phyloP scores from a whole-genome alignment of 306 rosid genomes.

The Erythrophleum fordii region DNA sequence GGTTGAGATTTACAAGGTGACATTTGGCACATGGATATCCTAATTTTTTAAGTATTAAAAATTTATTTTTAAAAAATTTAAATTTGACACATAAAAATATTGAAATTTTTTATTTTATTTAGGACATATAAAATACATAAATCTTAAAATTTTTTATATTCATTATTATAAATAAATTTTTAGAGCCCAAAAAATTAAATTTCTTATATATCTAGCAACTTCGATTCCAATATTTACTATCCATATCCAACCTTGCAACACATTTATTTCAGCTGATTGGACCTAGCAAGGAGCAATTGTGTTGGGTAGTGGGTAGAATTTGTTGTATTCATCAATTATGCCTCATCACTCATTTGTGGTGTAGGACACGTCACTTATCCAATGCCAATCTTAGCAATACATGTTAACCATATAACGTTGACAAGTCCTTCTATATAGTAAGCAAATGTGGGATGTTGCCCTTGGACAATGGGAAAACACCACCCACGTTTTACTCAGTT shows the following conservation, averaged over 20 bases:
- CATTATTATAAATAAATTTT: too few relatives aligned
- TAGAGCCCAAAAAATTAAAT: too few relatives aligned
- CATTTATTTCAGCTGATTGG: conserved; percentile 39
- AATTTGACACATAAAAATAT: too few relatives aligned
- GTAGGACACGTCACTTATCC: conserved; percentile 42
- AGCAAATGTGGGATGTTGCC: conserved; percentile 15
- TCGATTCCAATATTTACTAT: neutral
- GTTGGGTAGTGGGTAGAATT: conserved; percentile 37
- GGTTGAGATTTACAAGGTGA: too few relatives aligned
- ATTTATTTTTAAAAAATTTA: too few relatives aligned
- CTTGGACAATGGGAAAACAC: conserved; percentile 4
- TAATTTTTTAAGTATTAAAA: too few relatives aligned
- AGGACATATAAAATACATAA: too few relatives aligned
- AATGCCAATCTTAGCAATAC: conserved; percentile 23
- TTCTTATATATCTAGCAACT: neutral
- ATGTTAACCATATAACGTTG: neutral
- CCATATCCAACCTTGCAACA: neutral
- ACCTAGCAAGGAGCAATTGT: conserved; percentile 30
- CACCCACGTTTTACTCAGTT: neutral
- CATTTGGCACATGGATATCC: too few relatives aligned
- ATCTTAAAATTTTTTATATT: too few relatives aligned
- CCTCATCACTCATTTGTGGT: conserved; percentile 23
- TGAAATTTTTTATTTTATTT: too few relatives aligned
- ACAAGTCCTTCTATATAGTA: neutral
- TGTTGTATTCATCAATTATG: conserved; percentile 35